Percentiles rank a stretch among this genome's conserved stretches.
Conservation (phyloP, 345 rosid genomes). For the Jatropha curcas region DNA sequence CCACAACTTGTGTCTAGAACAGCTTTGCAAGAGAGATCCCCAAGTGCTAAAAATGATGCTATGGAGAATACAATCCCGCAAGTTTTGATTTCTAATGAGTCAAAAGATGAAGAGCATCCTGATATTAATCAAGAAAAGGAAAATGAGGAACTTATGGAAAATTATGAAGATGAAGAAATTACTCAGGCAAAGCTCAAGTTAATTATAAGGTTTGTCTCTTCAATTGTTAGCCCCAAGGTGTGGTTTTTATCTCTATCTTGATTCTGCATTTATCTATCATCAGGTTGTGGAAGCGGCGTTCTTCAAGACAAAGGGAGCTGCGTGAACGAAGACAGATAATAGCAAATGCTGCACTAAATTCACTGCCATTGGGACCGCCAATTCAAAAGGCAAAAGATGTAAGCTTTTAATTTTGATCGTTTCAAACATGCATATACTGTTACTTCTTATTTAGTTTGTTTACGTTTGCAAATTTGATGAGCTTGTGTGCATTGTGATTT, state of each 20-base stretch:
- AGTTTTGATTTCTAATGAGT: constrained; percentile 27
- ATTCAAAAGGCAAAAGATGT: constrained; percentile 58
- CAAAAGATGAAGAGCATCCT: constrained; percentile 37
- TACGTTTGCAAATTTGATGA: neutral
- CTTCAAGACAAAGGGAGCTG: constrained; percentile 55
- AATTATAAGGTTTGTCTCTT: constrained; percentile 67
- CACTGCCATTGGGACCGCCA: constrained; percentile 73
- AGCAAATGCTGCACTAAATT: constrained; percentile 69
- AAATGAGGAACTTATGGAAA: constrained; percentile 34
- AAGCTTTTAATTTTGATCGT: constrained; percentile 29
- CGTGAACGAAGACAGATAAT: constrained; percentile 67
- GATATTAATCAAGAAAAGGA: constrained; percentile 40
- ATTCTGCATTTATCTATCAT: constrained; percentile 22
- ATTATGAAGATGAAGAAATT: constrained; percentile 52
- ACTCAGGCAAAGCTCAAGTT: constrained; percentile 76
- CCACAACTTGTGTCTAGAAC: constrained; percentile 37
- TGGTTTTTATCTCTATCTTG: neutral
- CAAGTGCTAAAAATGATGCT: constrained; percentile 27
- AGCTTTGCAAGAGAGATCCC: constrained; percentile 40
- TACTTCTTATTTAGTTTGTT: neutral
- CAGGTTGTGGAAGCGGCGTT: constrained; percentile 84
- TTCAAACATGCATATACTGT: neutral
- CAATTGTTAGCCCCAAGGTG: constrained; percentile 6
- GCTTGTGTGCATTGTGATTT: neutral
- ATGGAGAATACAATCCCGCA: constrained; percentile 32